A percentile compares a stretch with the other conserved stretches of the same genome.
These are phyloP conservation scores for Verticillium nubilum DNA, from an alignment of 2,329 filamentous ascomycete genomes.

Conservation along the genomic window DNA sequence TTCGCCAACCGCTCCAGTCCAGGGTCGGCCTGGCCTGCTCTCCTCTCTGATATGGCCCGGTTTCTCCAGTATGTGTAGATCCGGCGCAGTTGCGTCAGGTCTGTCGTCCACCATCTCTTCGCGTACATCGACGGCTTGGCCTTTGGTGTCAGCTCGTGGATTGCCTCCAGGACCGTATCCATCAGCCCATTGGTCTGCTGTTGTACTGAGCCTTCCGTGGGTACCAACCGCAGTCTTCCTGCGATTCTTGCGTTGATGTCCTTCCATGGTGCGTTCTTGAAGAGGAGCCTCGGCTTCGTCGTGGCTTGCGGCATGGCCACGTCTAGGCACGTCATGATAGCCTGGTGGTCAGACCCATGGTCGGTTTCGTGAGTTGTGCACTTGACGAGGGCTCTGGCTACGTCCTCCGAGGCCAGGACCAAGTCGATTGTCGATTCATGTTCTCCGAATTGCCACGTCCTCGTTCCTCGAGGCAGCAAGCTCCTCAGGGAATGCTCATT, in stretches of 20 bases:
- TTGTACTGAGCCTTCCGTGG: slow-evolving; percentile 10
- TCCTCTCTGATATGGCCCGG: slow-evolving; percentile 13
- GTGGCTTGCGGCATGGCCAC: slow-evolving; percentile 3
- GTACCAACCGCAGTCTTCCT: slow-evolving; percentile 11
- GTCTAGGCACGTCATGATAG: slow-evolving; percentile 24
- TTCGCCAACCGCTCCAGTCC: slow-evolving; percentile 13
- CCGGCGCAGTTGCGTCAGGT: slow-evolving; percentile 20
- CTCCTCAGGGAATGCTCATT: slow-evolving; percentile 22
- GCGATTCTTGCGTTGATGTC: slow-evolving; percentile 11
- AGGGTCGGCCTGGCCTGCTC: background rate
- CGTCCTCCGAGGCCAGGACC: slow-evolving; percentile 14
- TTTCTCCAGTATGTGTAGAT: slow-evolving; percentile 21
- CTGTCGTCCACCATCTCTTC: slow-evolving; percentile 22
- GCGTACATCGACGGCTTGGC: slow-evolving; percentile 18
- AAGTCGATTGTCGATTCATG: slow-evolving; percentile 18
- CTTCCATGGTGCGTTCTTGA: slow-evolving; percentile 21
- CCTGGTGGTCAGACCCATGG: slow-evolving; percentile 22
- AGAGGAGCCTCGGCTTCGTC: slow-evolving; percentile 10
- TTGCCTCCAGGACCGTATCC: background rate
- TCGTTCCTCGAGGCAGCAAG: slow-evolving; percentile 30
- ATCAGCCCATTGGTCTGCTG: slow-evolving; percentile 1
- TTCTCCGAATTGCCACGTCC: slow-evolving; percentile 22
- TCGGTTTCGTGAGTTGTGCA: slow-evolving; percentile 13
- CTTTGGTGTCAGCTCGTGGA: slow-evolving; percentile 10
- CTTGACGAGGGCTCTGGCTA: slow-evolving; percentile 10